These are phyloP conservation scores for Tuber aestivum DNA, from an alignment of 495 filamentous ascomycete genomes.

Conservation along the genomic window DNA sequence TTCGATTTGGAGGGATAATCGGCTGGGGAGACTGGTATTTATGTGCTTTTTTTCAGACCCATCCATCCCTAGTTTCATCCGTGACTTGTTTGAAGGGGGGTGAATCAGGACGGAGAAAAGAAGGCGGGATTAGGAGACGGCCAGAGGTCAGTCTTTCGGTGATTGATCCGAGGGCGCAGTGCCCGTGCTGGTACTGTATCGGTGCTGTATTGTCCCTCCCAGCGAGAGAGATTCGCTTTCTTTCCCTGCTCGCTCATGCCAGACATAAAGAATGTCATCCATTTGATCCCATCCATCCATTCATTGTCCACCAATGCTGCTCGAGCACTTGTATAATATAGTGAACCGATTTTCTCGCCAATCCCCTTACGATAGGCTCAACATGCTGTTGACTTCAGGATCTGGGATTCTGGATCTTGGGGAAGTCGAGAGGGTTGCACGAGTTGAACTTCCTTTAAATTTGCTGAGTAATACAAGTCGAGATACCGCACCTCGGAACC, in stretches of 20 bases:
- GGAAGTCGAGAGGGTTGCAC: conserved; percentile 7
- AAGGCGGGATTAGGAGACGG: conserved; percentile 16
- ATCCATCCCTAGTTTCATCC: background rate
- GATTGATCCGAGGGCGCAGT: conserved; percentile 20
- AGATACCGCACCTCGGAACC: background rate
- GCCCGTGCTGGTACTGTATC: background rate
- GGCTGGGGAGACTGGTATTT: background rate
- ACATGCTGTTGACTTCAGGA: background rate
- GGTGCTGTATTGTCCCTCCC: background rate
- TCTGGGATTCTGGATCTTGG: background rate
- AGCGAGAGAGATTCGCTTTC: background rate
- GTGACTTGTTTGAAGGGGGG: background rate
- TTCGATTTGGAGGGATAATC: background rate
- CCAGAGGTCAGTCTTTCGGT: conserved; percentile 20
- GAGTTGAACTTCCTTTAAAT: conserved; percentile 4
- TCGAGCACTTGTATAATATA: too few species aligned
- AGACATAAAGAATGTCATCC: background rate
- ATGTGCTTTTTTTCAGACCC: background rate
- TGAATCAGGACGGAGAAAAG: background rate
- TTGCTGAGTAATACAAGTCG: conserved; percentile 26
- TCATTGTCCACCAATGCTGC: background rate
- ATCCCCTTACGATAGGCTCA: background rate
- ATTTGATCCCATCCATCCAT: background rate
- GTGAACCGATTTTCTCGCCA: background rate
- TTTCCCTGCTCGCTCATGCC: background rate